These are phyloP conservation scores for Asterochloris sp. DNA, from an alignment of 139 green algal species.

Conservation along the genomic window DNA sequence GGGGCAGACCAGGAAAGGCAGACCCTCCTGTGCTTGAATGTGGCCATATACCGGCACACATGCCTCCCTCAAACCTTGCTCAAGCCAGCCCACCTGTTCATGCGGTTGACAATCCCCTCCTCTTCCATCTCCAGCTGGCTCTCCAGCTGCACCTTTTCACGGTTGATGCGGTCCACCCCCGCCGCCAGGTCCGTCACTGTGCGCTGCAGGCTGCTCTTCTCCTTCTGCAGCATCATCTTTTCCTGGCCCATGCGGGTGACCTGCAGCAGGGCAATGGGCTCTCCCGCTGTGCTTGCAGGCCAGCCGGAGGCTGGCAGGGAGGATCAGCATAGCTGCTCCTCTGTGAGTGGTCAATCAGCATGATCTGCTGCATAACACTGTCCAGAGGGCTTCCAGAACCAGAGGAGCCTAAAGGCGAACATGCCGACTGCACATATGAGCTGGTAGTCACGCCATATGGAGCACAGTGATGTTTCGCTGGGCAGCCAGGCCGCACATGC, in stretches of 20 bases:
- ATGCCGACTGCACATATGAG: not conserved
- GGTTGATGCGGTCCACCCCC: constrained; percentile 56
- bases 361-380: too few relatives aligned
- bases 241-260: constrained; percentile 52
- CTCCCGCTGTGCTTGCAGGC: not conserved
- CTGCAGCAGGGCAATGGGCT: not conserved
- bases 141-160: constrained; percentile 57
- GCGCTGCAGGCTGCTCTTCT: constrained; percentile 65
- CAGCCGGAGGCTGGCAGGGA: too few relatives aligned
- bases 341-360: too few relatives aligned
- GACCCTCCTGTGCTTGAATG: too few relatives aligned
- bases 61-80: too few relatives aligned
- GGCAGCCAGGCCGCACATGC: not conserved
- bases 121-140: constrained; percentile 68
- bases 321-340: too few relatives aligned
- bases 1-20: too few relatives aligned
- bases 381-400: not conserved
- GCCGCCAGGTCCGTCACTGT: constrained; percentile 53
- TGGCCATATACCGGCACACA: too few relatives aligned
- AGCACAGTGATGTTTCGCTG: not conserved
- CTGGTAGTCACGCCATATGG: too few relatives aligned
- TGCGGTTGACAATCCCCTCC: constrained; percentile 68
- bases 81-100: constrained; percentile 23
- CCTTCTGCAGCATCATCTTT: constrained; percentile 55
- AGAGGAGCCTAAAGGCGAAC: not conserved